Conservation (phyloP, 306 rosid species). For the Cicer yamashitae region DNA sequence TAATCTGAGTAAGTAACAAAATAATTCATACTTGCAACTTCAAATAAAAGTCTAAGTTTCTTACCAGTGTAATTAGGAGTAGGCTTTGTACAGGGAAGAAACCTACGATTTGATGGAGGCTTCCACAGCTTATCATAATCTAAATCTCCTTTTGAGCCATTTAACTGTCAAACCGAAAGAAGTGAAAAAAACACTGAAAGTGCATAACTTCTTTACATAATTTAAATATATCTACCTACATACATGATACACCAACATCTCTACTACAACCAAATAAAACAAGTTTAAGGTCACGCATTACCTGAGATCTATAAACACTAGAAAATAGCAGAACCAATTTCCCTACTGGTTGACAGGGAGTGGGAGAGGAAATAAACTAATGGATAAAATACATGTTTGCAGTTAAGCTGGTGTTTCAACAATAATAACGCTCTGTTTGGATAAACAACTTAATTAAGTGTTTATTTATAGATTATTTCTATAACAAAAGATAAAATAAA, state of each 20-base stretch:
- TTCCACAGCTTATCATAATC: slow-evolving; percentile 82
- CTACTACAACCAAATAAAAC: slow-evolving; percentile 11
- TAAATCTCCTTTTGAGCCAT: slow-evolving; percentile 49
- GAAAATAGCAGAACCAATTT: neutral
- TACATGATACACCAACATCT: slow-evolving; percentile 8
- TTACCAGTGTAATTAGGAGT: slow-evolving; percentile 76
- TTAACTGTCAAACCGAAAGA: slow-evolving; percentile 64
- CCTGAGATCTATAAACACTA: slow-evolving; percentile 29
- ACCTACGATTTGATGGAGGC: slow-evolving; percentile 75
- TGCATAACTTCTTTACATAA: slow-evolving; percentile 51
- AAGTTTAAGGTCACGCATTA: slow-evolving; percentile 1
- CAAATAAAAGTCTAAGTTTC: slow-evolving; percentile 38
- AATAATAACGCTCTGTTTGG: neutral
- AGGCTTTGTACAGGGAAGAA: slow-evolving; percentile 76
- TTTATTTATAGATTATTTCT: too few relatives aligned
- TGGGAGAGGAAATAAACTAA: neutral
- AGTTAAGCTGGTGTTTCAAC: neutral
- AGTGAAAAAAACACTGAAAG: slow-evolving; percentile 61
- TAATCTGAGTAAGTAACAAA: slow-evolving; percentile 41
- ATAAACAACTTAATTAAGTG: neutral
- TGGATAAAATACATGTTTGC: slow-evolving; percentile 1
- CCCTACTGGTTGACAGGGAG: slow-evolving; percentile 6
- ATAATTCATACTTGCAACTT: slow-evolving; percentile 12
- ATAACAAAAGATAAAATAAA: too few relatives aligned
- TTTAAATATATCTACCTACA: slow-evolving; percentile 19